Evolutionary conservation across 2,329 filamentous ascomycete genomes (phyloP).

Genomic region (Diaporthe sp.): DNA sequence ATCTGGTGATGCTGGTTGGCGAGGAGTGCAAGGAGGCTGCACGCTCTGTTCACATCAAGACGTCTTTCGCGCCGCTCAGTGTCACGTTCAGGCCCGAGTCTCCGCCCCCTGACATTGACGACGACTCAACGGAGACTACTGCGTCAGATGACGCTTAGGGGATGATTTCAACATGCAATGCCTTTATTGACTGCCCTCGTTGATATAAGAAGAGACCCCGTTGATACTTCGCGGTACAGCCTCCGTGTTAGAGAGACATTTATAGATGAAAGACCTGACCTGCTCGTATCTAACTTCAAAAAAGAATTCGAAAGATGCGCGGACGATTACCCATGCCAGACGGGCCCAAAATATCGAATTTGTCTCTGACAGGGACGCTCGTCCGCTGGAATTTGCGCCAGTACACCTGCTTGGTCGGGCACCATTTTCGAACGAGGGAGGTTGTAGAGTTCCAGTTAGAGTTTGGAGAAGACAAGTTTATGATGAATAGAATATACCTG

Average conservation of each 20-base stretch:
- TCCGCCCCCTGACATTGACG: too few species aligned
- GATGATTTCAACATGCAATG: too few species aligned
- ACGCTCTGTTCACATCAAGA: not conserved
- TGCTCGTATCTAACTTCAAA: too few species aligned
- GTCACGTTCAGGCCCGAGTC: not conserved
- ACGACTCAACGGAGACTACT: not conserved
- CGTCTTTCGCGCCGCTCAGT: not conserved
- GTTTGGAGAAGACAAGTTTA: fast-evolving
- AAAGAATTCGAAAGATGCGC: too few species aligned
- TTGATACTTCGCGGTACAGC: not conserved
- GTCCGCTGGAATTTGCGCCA: not conserved
- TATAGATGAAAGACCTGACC: not conserved
- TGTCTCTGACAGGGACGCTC: not conserved
- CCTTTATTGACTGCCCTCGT: too few species aligned
- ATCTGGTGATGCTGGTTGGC: not conserved
- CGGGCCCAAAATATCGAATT: not conserved
- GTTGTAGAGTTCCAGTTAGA: not conserved
- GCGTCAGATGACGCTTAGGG: too few species aligned
- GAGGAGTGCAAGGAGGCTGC: not conserved
- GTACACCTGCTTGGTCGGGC: not conserved
- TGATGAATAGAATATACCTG: too few species aligned
- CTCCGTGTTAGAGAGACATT: not conserved
- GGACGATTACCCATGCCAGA: fast-evolving
- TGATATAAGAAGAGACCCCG: too few species aligned
- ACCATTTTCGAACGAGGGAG: not conserved